Evolutionary conservation across 805 yeast genomes (phyloP).

Genomic region (Metschnikowia shivogae): DNA sequence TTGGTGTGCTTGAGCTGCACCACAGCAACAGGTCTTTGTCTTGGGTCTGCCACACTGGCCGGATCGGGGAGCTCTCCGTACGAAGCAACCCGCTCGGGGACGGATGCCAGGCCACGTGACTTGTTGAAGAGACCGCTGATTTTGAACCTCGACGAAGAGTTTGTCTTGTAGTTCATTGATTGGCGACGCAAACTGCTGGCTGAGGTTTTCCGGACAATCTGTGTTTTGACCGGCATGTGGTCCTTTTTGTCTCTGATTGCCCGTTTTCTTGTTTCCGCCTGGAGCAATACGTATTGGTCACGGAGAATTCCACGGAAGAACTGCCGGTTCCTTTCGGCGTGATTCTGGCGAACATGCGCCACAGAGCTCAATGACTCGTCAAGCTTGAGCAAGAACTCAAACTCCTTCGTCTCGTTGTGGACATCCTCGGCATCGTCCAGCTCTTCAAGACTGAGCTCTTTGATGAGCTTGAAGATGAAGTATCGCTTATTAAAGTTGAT

Average conservation of each 20-base stretch:
- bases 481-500: constrained; percentile 79
- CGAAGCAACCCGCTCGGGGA: constrained; percentile 44
- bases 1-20: constrained; percentile 45
- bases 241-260: constrained; percentile 1
- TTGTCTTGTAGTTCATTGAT: constrained; percentile 37
- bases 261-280: not conserved
- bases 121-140: constrained; percentile 56
- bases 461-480: constrained; percentile 35
- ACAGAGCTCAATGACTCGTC: constrained; percentile 33
- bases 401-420: constrained; percentile 37
- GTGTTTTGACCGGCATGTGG: constrained; percentile 5
- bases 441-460: constrained; percentile 38
- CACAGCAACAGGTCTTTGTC: constrained; percentile 48
- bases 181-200: constrained; percentile 32
- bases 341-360: constrained; percentile 34
- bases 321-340: constrained; percentile 23
- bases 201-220: constrained; percentile 29
- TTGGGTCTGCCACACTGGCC: constrained; percentile 33
- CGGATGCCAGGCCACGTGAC: constrained; percentile 44
- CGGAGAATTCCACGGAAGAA: constrained; percentile 29
- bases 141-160: constrained; percentile 41
- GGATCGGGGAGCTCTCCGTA: constrained; percentile 59
- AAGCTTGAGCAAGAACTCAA: constrained; percentile 50
- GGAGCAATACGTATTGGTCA: constrained; percentile 31
- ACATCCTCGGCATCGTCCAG: constrained; percentile 19